These are phyloP conservation scores for Pestalotiopsis sp. DNA, from an alignment of 2,329 filamentous ascomycete species.

Conservation along the genomic window DNA sequence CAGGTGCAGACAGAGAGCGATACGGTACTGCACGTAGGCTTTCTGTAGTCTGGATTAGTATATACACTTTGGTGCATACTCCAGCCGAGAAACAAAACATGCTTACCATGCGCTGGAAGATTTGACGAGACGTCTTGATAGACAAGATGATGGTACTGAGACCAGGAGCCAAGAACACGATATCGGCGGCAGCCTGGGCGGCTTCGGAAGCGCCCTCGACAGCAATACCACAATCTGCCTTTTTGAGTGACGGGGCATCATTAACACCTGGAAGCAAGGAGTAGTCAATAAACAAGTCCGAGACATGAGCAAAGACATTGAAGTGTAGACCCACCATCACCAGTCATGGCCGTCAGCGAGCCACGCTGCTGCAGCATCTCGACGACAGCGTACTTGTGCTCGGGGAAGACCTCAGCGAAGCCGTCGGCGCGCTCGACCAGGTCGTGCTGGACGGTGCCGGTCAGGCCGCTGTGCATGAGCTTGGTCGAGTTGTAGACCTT, in stretches of 20 bases:
- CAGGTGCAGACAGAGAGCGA: slow-evolving; percentile 72
- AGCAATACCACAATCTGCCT: slow-evolving; percentile 74
- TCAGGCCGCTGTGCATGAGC: slow-evolving; percentile 75
- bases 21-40: slow-evolving; percentile 77
- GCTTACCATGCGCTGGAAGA: slow-evolving; percentile 18
- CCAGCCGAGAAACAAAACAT: background rate
- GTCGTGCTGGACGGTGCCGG: slow-evolving; percentile 74
- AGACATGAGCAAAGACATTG: background rate
- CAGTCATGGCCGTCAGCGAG: slow-evolving; percentile 75
- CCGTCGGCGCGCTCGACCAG: slow-evolving; percentile 75
- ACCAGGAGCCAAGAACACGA: slow-evolving; percentile 74
- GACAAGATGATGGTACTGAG: slow-evolving; percentile 72
- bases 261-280: slow-evolving; percentile 54
- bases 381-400: slow-evolving; percentile 78
- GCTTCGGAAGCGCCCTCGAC: slow-evolving; percentile 74
- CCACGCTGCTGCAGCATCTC: slow-evolving; percentile 76
- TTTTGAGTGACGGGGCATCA: slow-evolving; percentile 74
- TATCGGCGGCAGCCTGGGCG: slow-evolving; percentile 73
- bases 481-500: slow-evolving; percentile 82
- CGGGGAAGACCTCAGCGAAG: slow-evolving; percentile 75
- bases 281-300: background rate
- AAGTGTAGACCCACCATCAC: slow-evolving; percentile 51
- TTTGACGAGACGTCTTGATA: slow-evolving; percentile 70
- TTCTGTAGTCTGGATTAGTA: slow-evolving; percentile 44
- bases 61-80: background rate